Base-by-base conservation (phyloP, 495 filamentous ascomycete genomes). In the Aspergillus steynii region DNA sequence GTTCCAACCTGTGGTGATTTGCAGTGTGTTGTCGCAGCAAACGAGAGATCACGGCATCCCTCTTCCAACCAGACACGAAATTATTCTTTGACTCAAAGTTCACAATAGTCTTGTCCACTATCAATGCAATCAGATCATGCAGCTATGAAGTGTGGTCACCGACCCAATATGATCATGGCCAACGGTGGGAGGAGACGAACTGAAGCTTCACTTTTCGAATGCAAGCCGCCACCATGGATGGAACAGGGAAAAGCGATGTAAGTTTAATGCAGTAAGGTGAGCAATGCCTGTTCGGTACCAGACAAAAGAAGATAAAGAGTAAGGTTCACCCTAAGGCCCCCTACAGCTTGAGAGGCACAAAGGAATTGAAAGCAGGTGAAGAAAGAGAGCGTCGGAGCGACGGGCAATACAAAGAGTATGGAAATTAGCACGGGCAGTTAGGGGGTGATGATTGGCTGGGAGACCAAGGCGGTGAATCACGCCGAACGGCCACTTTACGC, bases 401-500 rank as follows among this genome's bases (percentile, higher is more conserved):
- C 37, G 14, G 37, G 37, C 37, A 50, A 50, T 50, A 50, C 49
- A 27, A 9, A 26, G 25, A 27, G 49, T 50, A 20, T 20, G 20
- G 20, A 50, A 28, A 53, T 31, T 15, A 25, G 29, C 51, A n/a
- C 20, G 12, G 8, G 51, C 51, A n/a, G 6, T 34, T 53, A 1
- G 15, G 4, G 15, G 27, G 5, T 3, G 27, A 10, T 52, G 32
- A 68, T 60, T 68, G 60, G 58, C 47, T 27, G 28, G 42, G 34
- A 4, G 20, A 14, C 9, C 52, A 64, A 65, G 65, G 68, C 68
- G 68, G 68, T 70, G 49, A 62, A 10, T 32, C 45, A 50, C 57
- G 56, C 47, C 27, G 37, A 32, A 29, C 29, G 37, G n/a, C 59
- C 68, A 70, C 68, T 70, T 67, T 67, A 70, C 68, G 68, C 68